These are phyloP conservation scores for Coffea eugenioides DNA, from an alignment of 257 asterid species.

Conservation along the genomic window DNA sequence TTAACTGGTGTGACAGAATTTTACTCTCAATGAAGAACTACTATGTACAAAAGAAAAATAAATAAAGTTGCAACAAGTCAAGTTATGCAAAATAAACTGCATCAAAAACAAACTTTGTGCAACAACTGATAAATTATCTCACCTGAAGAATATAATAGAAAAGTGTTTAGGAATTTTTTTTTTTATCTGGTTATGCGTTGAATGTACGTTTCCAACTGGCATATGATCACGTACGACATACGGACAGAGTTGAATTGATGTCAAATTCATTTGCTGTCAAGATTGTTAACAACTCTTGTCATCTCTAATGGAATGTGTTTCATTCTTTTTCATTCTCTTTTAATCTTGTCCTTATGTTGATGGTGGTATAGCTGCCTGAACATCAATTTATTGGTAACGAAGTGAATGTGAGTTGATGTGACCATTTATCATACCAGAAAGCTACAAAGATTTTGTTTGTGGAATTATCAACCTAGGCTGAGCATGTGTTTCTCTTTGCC, in stretches of 20 bases:
- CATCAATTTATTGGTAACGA: not conserved
- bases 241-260: not conserved
- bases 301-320: not conserved
- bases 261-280: not conserved
- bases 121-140: too few relatives aligned
- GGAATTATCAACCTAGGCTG: too few relatives aligned
- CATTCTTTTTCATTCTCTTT: not conserved
- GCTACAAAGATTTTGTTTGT: not conserved
- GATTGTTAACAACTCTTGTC: not conserved
- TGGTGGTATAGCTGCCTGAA: not conserved
- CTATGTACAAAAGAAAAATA: not conserved
- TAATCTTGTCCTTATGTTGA: not conserved
- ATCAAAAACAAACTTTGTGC: not conserved
- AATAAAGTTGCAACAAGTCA: not conserved
- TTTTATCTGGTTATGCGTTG: not conserved
- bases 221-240: too few relatives aligned
- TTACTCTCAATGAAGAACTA: too few relatives aligned
- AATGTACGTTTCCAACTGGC: too few relatives aligned
- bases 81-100: not conserved
- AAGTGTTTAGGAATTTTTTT: not conserved
- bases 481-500: not conserved
- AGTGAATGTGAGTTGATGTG: not conserved
- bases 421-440: not conserved
- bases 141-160: not conserved
- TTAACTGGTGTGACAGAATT: not conserved